Conservation (phyloP, 371 early-diverging fungal species). For the Mortierella polycephala region DNA sequence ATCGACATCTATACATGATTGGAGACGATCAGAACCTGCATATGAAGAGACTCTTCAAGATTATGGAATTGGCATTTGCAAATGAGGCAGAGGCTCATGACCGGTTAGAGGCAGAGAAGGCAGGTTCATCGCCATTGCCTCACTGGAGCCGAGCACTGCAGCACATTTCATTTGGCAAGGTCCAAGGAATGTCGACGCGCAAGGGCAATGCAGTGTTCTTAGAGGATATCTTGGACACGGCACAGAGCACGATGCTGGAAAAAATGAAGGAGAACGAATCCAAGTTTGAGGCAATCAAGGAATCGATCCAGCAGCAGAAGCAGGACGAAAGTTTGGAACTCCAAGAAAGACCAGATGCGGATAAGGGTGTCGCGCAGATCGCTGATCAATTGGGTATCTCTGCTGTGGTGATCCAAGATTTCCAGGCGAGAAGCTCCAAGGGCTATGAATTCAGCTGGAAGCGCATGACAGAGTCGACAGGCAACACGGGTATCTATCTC, state of each 20-base stretch:
- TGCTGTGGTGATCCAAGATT: slow-evolving; percentile 95
- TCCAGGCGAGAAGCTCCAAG: slow-evolving; percentile 90
- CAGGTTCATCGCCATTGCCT: neutral
- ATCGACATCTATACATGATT: slow-evolving; percentile 93
- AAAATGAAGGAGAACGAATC: slow-evolving; percentile 84
- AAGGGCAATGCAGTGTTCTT: slow-evolving; percentile 96
- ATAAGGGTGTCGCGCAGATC: slow-evolving; percentile 68
- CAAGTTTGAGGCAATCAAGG: slow-evolving; percentile 61
- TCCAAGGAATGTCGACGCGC: slow-evolving; percentile 97
- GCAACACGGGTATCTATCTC: slow-evolving; percentile 98
- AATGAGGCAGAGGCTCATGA: slow-evolving; percentile 40
- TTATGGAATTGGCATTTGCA: slow-evolving; percentile 70
- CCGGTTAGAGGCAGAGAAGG: neutral
- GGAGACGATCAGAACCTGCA: slow-evolving; percentile 92
- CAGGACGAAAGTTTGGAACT: slow-evolving; percentile 5
- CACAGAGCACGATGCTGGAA: slow-evolving; percentile 85
- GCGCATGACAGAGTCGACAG: slow-evolving; percentile 92
- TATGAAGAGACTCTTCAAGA: slow-evolving; percentile 93
- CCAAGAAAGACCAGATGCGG: neutral
- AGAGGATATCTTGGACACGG: slow-evolving; percentile 93
- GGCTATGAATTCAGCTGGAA: slow-evolving; percentile 97
- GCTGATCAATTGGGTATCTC: slow-evolving; percentile 82
- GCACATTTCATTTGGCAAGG: slow-evolving; percentile 95
- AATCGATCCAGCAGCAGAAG: slow-evolving; percentile 13
- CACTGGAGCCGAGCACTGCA: slow-evolving; percentile 75